phyloP scores from a whole-genome alignment of 768 basidiomycete genomes.

The Ephemerocybe angulata region DNA sequence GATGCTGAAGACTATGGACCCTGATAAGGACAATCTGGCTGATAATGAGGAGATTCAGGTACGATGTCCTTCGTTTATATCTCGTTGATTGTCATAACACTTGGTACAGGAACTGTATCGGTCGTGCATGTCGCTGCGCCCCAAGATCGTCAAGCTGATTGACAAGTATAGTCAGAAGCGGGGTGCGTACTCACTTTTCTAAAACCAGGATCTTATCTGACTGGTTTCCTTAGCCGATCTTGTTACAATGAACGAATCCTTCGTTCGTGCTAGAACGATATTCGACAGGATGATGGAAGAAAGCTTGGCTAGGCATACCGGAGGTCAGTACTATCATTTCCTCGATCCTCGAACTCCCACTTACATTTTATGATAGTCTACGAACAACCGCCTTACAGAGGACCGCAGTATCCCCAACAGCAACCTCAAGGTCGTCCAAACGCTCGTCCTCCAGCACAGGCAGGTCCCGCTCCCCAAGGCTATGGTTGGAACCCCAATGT shows the following conservation, averaged over 20 bases:
- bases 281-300: conserved; percentile 96
- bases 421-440: conserved; percentile 29
- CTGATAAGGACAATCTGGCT: conserved; percentile 76
- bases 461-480: conserved; percentile 25
- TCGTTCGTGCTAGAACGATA: conserved; percentile 81
- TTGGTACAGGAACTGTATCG: conserved; percentile 77
- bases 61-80: conserved; percentile 13
- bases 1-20: conserved; percentile 71
- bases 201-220: conserved; percentile 23
- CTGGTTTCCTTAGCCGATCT: conserved; percentile 65
- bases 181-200: conserved; percentile 27
- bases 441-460: conserved; percentile 12
- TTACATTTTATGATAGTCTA: conserved; percentile 41
- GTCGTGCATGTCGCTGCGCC: conserved; percentile 81
- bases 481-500: conserved; percentile 51
- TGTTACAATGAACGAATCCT: conserved; percentile 92
- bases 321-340: conserved; percentile 36
- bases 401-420: conserved; percentile 20
- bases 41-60: conserved; percentile 91
- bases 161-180: conserved; percentile 97
- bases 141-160: conserved; percentile 94
- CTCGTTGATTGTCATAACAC: neutral
- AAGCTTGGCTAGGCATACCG: conserved; percentile 70
- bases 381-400: conserved; percentile 37
- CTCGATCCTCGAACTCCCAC: conserved; percentile 6